Evolutionary conservation across 1,284 basidiomycete species (phyloP), one percentile per base, ranked within the genome.

Genomic region (Inonotus hispidus): DNA sequence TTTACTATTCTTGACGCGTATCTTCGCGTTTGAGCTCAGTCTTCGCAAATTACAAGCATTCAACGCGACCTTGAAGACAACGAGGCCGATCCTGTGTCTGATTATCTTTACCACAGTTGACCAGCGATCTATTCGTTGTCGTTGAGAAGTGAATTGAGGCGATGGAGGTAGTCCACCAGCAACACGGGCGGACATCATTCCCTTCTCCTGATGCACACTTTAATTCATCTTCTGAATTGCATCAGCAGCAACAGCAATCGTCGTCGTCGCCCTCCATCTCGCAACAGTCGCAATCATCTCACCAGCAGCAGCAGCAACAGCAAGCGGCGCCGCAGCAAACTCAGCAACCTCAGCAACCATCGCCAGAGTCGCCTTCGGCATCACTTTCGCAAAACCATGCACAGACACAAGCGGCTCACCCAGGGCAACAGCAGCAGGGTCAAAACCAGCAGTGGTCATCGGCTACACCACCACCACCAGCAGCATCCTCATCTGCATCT

Each of bases 251-350:
- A 3, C 41, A 43, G 41, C 41, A 43, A 16, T 21, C 41, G 19
- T 43, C 41, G 6, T 21, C 41, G 7, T 43, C 41, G 41, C 41
- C 41, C 7, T 43, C 41, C 7, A 10, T 73, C 62, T 67, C 68
- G 21, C 74, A 70, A 58, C 71, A 69, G 32, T 68, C 69, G 21
- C 74, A 70, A 58, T 70, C 69, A 32, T 67, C 69, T 60, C 69
- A 68, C 53, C 72, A 72, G 57, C 70, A 69, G 60, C 47, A 50
- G 21, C 45, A 27, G 43, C 23, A 66, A 10, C 62, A 65, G 41
- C 62, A 62, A 23, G n/a, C 46, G 23, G n/a, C 46, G 4, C 46
- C n/a, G 10, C 29, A 29, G 25, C 50, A 52, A 52, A 2, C 47
- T 23, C 52, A 64, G 23, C 63, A 52, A 52, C 2, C 47, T 23